Base-by-base conservation (phyloP, 2,329 filamentous ascomycete species). In the Penicillium frequentans region DNA sequence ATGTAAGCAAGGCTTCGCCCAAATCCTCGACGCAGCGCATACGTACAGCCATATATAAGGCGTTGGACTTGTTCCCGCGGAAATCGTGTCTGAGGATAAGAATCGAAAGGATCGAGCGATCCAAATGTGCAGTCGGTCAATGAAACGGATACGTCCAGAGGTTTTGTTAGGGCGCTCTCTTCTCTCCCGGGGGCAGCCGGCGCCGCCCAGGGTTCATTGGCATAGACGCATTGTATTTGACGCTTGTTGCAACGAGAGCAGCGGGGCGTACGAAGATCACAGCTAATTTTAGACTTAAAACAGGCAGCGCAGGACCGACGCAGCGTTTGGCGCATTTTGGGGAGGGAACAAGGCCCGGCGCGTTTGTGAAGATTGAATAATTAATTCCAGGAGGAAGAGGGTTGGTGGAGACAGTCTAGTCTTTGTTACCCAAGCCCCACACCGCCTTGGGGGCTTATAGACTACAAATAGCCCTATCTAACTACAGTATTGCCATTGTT, bases 31-130 rank as follows among this genome's bases (percentile, higher is more conserved):
- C 19, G 8, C 10, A 42, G n/a, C n/a, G 16, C 9, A 59, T 76
- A 85, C 83, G 58, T 76, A 85, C 83, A 85, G 62, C 75, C 75
- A 60, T 84, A 77, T 26, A 85, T 84, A n/a, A 86, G 75, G 31
- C 79, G 76, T 60, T 85, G 81, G 35, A 84, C 80, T 26, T 79
- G 80, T 16, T 70, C 68, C 23, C 81, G 76, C 5, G 80, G 77
- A 27, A 86, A 77, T 56, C 81, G 78, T 0, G 81, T 84, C 23
- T 69, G 70, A 5, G 83, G 83, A 63, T 84, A 84, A 3, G 82
- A 81, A 50, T 85, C 81, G 58, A 85, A 85, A 0, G 83, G 82
- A 59, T 85, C 83, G 35, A 84, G 66, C 9, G 75, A 75, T 1
- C 69, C 71, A 48, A 73, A 62, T 53, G 63, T 69, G 64, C 67